Conservation (phyloP, 495 filamentous ascomycete species). For the Penicillium diatomitis region DNA sequence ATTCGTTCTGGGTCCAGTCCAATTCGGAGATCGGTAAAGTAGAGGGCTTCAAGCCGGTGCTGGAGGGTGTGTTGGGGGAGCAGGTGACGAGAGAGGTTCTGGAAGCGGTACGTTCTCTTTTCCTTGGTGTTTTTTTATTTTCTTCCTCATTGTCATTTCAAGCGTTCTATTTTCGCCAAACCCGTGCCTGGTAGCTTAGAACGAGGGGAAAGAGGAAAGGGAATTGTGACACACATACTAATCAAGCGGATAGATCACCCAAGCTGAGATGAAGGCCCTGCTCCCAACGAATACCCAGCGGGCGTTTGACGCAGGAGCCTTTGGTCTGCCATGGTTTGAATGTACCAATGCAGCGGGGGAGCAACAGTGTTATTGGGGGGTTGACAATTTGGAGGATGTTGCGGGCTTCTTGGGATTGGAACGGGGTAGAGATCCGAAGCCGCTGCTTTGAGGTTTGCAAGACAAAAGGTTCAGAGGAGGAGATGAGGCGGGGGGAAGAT, state of each 20-base stretch:
- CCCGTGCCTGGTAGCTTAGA: too few relatives aligned
- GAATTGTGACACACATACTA: neutral
- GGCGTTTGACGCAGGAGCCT: slow-evolving; percentile 53
- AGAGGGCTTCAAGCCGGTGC: slow-evolving; percentile 36
- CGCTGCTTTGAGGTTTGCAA: too few relatives aligned
- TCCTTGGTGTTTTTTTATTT: neutral
- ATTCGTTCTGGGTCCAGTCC: slow-evolving; percentile 49
- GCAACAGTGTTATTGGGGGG: slow-evolving; percentile 59
- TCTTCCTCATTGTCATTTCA: too few relatives aligned
- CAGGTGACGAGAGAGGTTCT: slow-evolving; percentile 33
- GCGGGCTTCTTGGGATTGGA: slow-evolving; percentile 51
- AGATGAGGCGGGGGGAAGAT: neutral
- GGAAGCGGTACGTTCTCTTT: slow-evolving; percentile 16
- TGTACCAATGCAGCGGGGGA: slow-evolving; percentile 51
- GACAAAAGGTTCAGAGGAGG: too few relatives aligned
- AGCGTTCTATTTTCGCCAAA: too few relatives aligned
- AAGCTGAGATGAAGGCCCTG: slow-evolving; percentile 42
- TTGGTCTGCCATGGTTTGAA: slow-evolving; percentile 65
- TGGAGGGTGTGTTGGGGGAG: slow-evolving; percentile 44
- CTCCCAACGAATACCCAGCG: slow-evolving; percentile 47
- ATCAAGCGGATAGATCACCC: slow-evolving; percentile 20
- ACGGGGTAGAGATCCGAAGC: slow-evolving; percentile 11
- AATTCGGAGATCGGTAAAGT: slow-evolving; percentile 37
- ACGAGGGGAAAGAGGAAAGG: too few relatives aligned
- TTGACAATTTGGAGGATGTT: slow-evolving; percentile 62